These are phyloP conservation scores for Auriculariales sp. DNA, from an alignment of 768 basidiomycete genomes.

Conservation along the genomic window DNA sequence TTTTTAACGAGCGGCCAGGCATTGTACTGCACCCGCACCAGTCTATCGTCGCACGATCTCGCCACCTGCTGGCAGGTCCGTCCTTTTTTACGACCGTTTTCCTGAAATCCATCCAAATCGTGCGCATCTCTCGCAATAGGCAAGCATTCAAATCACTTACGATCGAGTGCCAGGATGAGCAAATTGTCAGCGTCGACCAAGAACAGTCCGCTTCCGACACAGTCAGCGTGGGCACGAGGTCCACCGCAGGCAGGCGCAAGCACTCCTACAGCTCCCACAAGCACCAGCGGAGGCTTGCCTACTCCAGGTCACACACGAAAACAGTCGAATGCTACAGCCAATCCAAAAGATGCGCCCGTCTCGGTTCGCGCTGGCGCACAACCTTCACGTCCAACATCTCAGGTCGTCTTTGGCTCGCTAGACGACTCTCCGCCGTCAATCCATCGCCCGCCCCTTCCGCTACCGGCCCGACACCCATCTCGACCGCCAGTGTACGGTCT, in stretches of 20 bases:
- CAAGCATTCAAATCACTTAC: too few relatives aligned
- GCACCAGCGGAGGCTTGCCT: slow-evolving; percentile 49
- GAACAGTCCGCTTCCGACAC: slow-evolving; percentile 62
- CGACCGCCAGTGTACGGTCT: slow-evolving; percentile 56
- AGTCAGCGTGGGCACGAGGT: slow-evolving; percentile 86
- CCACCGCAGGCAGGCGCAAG: slow-evolving; percentile 52
- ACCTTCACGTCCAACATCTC: slow-evolving; percentile 29
- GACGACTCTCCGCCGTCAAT: slow-evolving; percentile 64
- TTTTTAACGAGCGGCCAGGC: too few relatives aligned
- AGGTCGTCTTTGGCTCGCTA: slow-evolving; percentile 83
- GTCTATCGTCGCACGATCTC: not conserved
- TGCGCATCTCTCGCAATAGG: not conserved
- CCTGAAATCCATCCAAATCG: not conserved
- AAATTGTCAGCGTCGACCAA: slow-evolving; percentile 63
- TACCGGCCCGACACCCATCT: slow-evolving; percentile 32
- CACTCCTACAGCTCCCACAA: slow-evolving; percentile 45
- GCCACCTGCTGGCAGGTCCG: slow-evolving; percentile 1
- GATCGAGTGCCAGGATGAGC: slow-evolving; percentile 60
- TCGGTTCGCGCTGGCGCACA: slow-evolving; percentile 49
- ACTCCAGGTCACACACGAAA: slow-evolving; percentile 54
- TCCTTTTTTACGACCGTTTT: not conserved
- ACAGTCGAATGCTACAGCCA: slow-evolving; percentile 33
- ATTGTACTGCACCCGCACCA: too few relatives aligned
- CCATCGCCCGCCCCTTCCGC: slow-evolving; percentile 49
- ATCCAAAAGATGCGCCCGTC: slow-evolving; percentile 63